Evolutionary conservation across 2,329 filamentous ascomycete species (phyloP), one percentile per base, ranked within the genome.

Genomic region (Xylaria arbuscula): DNA sequence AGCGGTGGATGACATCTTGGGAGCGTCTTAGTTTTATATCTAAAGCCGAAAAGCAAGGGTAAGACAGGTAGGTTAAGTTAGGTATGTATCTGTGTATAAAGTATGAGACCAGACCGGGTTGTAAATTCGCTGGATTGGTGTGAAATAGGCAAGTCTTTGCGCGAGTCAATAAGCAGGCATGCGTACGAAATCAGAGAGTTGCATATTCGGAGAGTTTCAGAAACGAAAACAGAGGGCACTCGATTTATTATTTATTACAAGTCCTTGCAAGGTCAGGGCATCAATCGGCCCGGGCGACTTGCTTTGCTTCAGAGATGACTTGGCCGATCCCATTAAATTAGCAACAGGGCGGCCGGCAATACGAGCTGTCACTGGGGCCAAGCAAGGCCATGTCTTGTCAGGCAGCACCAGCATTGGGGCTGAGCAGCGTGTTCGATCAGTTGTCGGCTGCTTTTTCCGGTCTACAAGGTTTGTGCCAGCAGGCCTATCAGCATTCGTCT

Each of bases 401-500:
- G 7, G 9, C 9, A 50, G 5, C 47, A 32, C 51, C 51, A 42
- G 40, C 17, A 57, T 57, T 22, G 32, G 58, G 58, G 59, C 42
- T 62, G 50, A 67, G 58, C 61, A 61, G 19, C 11, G 24, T 32
- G 38, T 32, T 32, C 22, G 22, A 51, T 51, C 22, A 28, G 11
- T 19, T 19, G 51, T 54, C 48, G 13, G 17, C 24, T 24, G 5
- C 48, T 28, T 51, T 55, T 10, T 24, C 53, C n/a, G 40, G 54
- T 38, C 28, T 24, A 38, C 42, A 40, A 7, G 38, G 56, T 36
- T 59, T 17, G 51, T 56, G 36, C 5, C 1, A 24, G 42, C 13
- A 51, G 54, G 54, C 67, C 67, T 69, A 69, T 69, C 64, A 69
- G 50, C 64, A 19, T 48, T 34, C 67, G 51, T 17, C 17, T 48